Evolutionary conservation across 371 early-diverging fungal genomes (phyloP).

Genomic region (Mortierella sp.): DNA sequence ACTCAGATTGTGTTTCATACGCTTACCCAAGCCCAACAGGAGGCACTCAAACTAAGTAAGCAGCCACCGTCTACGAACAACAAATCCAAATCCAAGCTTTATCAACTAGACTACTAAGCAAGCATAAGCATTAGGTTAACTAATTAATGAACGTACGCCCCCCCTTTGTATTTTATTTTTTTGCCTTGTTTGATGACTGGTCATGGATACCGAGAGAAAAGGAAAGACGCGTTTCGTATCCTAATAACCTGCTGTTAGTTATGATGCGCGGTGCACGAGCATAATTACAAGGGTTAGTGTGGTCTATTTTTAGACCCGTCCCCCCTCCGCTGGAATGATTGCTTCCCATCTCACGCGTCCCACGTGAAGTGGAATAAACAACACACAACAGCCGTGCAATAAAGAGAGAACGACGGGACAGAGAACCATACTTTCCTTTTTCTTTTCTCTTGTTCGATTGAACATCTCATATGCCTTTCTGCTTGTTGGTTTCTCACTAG

Average conservation of each 20-base stretch:
- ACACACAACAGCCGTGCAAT: no score
- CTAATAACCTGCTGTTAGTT: no score
- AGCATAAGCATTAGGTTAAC: neutral
- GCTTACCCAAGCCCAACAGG: conserved; percentile 53
- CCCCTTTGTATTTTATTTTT: neutral
- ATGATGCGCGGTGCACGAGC: no score
- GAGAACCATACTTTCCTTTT: neutral
- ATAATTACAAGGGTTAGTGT: no score
- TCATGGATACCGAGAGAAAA: no score
- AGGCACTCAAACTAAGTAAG: conserved; percentile 48
- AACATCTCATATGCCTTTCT: neutral
- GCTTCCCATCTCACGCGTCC: no score
- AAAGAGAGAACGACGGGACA: neutral
- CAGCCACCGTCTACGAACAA: conserved; percentile 24
- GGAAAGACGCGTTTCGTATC: no score
- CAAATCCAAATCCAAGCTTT: conserved; percentile 34
- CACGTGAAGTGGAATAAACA: no score
- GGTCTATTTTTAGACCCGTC: no score
- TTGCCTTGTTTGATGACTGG: neutral
- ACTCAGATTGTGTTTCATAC: conserved; percentile 48
- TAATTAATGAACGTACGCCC: neutral
- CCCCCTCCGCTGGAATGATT: no score
- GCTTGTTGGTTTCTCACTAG: neutral
- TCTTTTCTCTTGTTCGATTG: neutral
- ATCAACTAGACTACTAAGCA: conserved; percentile 33